Evolutionary conservation across 306 rosid genomes (phyloP), one percentile per base, ranked within the genome.

Genomic region (Malus domestica): DNA sequence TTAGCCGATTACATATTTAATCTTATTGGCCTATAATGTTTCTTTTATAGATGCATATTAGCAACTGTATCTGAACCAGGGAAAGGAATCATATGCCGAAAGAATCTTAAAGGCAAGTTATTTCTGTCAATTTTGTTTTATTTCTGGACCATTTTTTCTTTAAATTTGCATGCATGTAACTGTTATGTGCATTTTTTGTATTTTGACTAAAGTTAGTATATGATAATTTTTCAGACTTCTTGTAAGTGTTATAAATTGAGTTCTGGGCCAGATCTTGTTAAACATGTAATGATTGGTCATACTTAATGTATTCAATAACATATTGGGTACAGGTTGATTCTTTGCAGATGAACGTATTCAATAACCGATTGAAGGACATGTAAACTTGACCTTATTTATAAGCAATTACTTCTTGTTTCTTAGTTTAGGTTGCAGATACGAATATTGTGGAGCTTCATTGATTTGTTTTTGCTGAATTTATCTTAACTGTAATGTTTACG

Each of bases 51-150:
- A 46, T 46, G 54, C 15, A 46, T 46, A 46, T 16, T 46, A 46
- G 54, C 54, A 46, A 46, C 54, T 46, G 6, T 4, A 14, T 46
- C 54, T 46, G 54, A 46, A 14, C 54, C 54, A 46, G 54, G 54
- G 54, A 46, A 46, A 14, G 7, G 54, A 46, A 42, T 42, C 54
- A 46, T 46, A 4, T 14, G 19, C 54, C 7, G 7, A 46, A 46
- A 46, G 18, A 46, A 46, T 46, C 54, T 46, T 94, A 65, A 94
- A 90, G 97, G 97, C 82, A 86, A 85, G 93, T 81, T 70, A 66
- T 64, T 80, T 70, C 49, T 55, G 70, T 29, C 78, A 67, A 72
- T 73, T 32, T 11, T 44, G 32, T 38, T 33, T 70, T 58, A 27
- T 59, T 68, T 60, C 13, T 30, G 54, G 44, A 42, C 27, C 67